A percentile compares a stretch with the other conserved stretches of the same genome.
Evolutionary conservation across 2,329 filamentous ascomycete genomes (phyloP).

Genomic region (Fusarium praegraminearum): DNA sequence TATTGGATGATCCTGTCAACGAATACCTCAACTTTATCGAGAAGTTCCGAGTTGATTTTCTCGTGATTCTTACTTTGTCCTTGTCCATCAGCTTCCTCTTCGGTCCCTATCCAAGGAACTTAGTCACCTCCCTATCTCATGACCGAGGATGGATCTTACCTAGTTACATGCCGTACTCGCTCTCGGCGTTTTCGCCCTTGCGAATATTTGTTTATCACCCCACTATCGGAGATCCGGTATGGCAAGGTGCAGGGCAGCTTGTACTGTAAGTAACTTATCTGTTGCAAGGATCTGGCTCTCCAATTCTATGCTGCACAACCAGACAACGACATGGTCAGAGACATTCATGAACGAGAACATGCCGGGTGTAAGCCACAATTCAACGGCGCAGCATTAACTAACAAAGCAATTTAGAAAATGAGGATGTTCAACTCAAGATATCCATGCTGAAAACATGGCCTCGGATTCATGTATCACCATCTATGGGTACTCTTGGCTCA

Average conservation of each 20-base stretch:
- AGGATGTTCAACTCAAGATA: neutral
- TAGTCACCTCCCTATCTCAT: neutral
- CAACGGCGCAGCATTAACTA: conserved; percentile 4
- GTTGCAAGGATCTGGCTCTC: neutral
- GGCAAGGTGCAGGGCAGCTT: conserved; percentile 15
- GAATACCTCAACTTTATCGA: conserved; percentile 12
- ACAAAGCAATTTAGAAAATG: neutral
- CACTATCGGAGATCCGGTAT: conserved; percentile 43
- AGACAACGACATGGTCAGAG: conserved; percentile 5
- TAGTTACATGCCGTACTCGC: conserved; percentile 17
- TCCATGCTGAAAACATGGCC: neutral
- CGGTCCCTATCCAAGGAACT: neutral
- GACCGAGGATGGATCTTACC: neutral
- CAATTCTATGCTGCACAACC: neutral
- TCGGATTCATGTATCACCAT: neutral
- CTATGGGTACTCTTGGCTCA: neutral
- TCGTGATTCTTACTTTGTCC: neutral
- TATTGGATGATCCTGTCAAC: neutral
- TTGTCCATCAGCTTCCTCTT: conserved; percentile 9
- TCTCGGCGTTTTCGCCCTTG: conserved; percentile 30
- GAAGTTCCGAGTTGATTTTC: neutral
- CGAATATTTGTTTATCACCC: conserved; percentile 31
- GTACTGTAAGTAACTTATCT: neutral
- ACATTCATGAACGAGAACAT: conserved; percentile 23
- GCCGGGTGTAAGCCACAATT: conserved; percentile 17